Evolutionary conservation across 108 stramenopile genomes (phyloP), one percentile per base, ranked within the genome.

Genomic region (Skeletonema marinoi): DNA sequence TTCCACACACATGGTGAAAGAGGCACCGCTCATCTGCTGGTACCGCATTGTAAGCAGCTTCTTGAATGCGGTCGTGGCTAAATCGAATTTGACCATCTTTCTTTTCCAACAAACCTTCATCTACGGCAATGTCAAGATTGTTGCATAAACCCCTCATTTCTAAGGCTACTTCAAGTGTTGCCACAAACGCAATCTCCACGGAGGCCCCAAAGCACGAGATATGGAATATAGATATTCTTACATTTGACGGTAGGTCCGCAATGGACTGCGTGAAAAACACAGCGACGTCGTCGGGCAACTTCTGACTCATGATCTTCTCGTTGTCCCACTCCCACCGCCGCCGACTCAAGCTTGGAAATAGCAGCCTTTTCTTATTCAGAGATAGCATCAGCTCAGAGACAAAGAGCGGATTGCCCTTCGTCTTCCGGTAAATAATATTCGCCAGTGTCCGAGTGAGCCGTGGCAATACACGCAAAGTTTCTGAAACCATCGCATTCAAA

Each of bases 291-390:
- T 75, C 65, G 19, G 74, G 65, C 29, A 75, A 41, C 36, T 66
- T 58, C 42, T 25, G 58, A 4, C 56, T 66, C 66, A 60, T 65
- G 30, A 75, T 66, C 35, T 66, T 60, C 21, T 67, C 74, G 25
- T 75, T 65, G 41, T 75, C 74, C 74, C 74, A 75, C 38, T 75
- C 74, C 74, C 74, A 75, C 66, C 74, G 65, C 17, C 65, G 74
- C 16, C 66, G 54, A 25, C 54, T 66, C 13, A 75, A 56, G 54
- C 74, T 75, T 32, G 66, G 39, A 17, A 38, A 58, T 46, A 75
- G 33, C 30, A 75, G 35, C 9, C 58, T 41, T 16, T 77, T 68
- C 21, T 35, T 69, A 51, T 50, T 42, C 44, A 77, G 63, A 25
- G 76, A 69, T 7, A 50, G 19, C 62, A 77, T 29, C 32, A 77